A percentile compares a stretch with the other conserved stretches of the same genome.
phyloP scores from a whole-genome alignment of 73 alveolate species.

The Paramecium sonneborni region DNA sequence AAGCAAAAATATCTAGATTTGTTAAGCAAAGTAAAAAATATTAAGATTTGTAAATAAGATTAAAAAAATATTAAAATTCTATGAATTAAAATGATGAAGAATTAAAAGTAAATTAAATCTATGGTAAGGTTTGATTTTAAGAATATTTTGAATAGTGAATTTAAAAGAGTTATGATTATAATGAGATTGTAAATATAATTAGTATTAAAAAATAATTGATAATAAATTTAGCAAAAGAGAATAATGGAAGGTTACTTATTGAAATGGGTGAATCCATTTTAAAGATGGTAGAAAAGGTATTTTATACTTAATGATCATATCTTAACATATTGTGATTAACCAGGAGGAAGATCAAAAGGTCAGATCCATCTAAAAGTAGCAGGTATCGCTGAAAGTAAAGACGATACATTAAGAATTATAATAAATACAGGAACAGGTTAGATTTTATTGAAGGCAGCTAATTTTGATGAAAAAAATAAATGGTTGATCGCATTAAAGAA shows the following conservation, averaged over 20 bases:
- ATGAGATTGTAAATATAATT: neutral
- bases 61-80: no score
- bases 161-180: neutral
- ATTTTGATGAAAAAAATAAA: constrained; percentile 12
- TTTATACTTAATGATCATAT: constrained; percentile 65
- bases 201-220: neutral
- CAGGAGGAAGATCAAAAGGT: constrained; percentile 62
- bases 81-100: no score
- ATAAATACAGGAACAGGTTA: constrained; percentile 58
- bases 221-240: neutral
- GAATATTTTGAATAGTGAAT: neutral
- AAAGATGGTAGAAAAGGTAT: constrained; percentile 73
- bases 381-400: constrained; percentile 35
- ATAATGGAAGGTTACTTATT: constrained; percentile 71
- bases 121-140: no score
- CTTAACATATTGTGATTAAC: constrained; percentile 58
- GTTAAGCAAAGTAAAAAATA: no score
- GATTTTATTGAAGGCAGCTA: constrained; percentile 40
- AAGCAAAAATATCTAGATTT: no score
- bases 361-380: constrained; percentile 61
- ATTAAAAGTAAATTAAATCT: no score
- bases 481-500: constrained; percentile 50
- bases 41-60: no score
- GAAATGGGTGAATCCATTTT: constrained; percentile 66
- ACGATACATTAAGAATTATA: constrained; percentile 60